A percentile compares a stretch with the other conserved stretches of the same genome.
These are phyloP conservation scores for Ogataea hybrid DNA, from an alignment of 1,139 yeast species.

Conservation along the genomic window DNA sequence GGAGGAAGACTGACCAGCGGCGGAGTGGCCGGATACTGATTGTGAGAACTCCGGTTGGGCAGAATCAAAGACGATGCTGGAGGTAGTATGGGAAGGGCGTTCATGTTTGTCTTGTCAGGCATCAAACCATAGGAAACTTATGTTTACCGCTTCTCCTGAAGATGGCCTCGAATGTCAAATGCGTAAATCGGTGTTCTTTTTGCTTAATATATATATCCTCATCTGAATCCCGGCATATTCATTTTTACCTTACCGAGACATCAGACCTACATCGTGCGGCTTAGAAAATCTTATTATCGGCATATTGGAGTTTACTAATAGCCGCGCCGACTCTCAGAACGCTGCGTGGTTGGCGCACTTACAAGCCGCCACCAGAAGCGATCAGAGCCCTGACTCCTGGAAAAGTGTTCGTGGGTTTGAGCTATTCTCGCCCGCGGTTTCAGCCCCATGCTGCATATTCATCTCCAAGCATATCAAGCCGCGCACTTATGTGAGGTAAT, in stretches of 20 bases:
- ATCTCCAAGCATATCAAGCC: background rate
- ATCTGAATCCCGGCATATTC: background rate
- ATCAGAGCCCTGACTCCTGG: no score
- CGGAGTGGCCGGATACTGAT: background rate
- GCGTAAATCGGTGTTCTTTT: background rate
- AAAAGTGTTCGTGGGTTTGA: no score
- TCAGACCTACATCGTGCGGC: background rate
- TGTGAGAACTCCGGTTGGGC: slow-evolving; percentile 6
- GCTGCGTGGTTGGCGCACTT: no score
- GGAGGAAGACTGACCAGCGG: slow-evolving; percentile 9
- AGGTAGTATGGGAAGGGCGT: slow-evolving; percentile 18
- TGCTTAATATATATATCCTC: background rate
- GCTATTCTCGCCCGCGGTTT: background rate
- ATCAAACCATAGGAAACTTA: background rate
- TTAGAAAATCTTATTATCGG: background rate
- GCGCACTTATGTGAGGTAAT: slow-evolving; percentile 2
- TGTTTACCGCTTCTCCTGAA: background rate
- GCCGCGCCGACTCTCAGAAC: no score
- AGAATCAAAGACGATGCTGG: slow-evolving; percentile 21
- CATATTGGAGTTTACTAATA: no score
- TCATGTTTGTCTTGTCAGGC: slow-evolving; percentile 6
- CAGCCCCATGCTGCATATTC: background rate
- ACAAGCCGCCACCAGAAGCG: no score
- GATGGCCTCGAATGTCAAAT: background rate
- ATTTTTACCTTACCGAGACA: background rate